phyloP scores from a whole-genome alignment of 345 rosid species.

The Carallia brachiata region DNA sequence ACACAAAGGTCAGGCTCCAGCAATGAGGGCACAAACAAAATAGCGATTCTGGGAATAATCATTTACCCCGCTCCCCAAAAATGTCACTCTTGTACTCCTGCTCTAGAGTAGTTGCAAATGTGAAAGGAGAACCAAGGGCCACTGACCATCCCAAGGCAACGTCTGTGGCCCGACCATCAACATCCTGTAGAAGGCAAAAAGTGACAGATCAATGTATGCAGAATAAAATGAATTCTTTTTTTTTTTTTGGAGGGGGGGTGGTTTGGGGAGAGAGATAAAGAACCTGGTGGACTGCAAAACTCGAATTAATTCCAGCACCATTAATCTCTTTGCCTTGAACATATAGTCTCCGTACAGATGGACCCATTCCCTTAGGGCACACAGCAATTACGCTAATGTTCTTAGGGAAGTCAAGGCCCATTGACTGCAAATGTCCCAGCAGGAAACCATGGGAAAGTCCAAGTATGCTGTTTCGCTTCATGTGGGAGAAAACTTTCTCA shows the following conservation, averaged over 20 bases:
- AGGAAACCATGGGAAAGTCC: conserved; percentile 96
- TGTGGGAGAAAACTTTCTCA: conserved; percentile 74
- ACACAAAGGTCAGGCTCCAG: not conserved
- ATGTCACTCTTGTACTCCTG: conserved; percentile 96
- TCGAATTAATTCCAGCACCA: conserved; percentile 95
- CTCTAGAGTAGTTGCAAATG: conserved; percentile 91
- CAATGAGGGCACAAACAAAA: not conserved
- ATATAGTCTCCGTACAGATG: conserved; percentile 89
- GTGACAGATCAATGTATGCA: too few relatives aligned
- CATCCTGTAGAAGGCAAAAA: conserved; percentile 46
- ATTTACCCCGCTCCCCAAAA: conserved; percentile 85
- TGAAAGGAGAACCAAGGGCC: conserved; percentile 92
- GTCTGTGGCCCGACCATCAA: conserved; percentile 83
- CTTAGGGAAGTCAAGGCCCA: conserved; percentile 75
- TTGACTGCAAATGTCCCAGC: conserved; percentile 77
- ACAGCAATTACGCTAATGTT: conserved; percentile 83
- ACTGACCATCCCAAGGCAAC: conserved; percentile 94
- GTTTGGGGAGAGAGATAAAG: too few relatives aligned
- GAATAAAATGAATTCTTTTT: too few relatives aligned
- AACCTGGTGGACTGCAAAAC: conserved; percentile 92
- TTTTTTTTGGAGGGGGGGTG: too few relatives aligned
- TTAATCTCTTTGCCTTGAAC: conserved; percentile 90
- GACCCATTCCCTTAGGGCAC: conserved; percentile 94
- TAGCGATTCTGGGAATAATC: too few relatives aligned
- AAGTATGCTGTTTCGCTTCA: conserved; percentile 94